phyloP scores from a whole-genome alignment of 176 grass and related monocot species.

The Carex kokanica region DNA sequence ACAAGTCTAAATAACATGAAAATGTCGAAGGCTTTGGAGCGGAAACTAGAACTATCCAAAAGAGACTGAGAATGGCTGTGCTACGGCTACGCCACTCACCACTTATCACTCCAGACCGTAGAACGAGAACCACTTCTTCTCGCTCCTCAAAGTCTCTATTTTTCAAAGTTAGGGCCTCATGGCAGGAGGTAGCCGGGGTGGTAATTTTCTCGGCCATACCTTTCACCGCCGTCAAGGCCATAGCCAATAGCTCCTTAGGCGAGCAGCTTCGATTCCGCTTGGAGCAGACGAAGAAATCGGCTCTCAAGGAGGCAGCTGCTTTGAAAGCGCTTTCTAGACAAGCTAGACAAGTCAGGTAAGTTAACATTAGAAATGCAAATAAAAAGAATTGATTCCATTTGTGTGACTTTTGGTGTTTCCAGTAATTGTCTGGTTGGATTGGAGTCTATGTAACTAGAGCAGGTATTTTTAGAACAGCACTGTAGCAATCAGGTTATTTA shows the following conservation, averaged over 20 bases:
- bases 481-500: not conserved
- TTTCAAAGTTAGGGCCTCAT: conserved; percentile 33
- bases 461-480: not conserved
- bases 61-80: not conserved
- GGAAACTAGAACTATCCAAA: not conserved
- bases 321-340: conserved; percentile 39
- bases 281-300: conserved; percentile 51
- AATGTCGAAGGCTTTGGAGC: not conserved
- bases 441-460: too few species aligned
- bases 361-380: not conserved
- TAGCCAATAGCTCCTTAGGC: conserved; percentile 72
- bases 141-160: not conserved
- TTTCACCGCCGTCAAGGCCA: conserved; percentile 85
- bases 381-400: too few species aligned
- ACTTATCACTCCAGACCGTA: not conserved
- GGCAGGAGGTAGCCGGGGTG: conserved; percentile 85
- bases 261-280: conserved; percentile 54
- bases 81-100: conserved; percentile 4
- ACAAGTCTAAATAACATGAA: too few species aligned
- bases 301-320: conserved; percentile 45
- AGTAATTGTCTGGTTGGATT: too few species aligned
- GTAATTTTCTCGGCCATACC: conserved; percentile 83
- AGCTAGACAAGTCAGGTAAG: conserved; percentile 52
- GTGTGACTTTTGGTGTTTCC: too few species aligned
- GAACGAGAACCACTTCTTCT: not conserved